These are phyloP conservation scores for Tricholomella constricta DNA, from an alignment of 768 basidiomycete species.

Conservation along the genomic window DNA sequence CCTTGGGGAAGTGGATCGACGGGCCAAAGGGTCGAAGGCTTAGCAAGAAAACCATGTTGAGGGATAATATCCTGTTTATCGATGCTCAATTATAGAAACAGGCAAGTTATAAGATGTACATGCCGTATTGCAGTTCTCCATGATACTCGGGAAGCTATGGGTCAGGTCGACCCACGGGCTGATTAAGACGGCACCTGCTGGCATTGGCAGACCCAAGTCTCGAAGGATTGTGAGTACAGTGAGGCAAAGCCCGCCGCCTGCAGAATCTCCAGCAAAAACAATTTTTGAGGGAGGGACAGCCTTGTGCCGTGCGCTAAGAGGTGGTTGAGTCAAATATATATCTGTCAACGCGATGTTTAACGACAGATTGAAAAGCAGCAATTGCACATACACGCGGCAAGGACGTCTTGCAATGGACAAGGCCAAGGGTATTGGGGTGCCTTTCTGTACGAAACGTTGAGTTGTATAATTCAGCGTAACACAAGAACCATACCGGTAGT, in stretches of 20 bases:
- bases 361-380: not conserved
- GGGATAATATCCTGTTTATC: constrained; percentile 64
- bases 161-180: constrained; percentile 88
- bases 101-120: constrained; percentile 12
- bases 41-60: constrained; percentile 59
- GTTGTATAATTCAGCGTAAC: not conserved
- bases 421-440: constrained; percentile 89
- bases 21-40: constrained; percentile 62
- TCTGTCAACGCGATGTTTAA: constrained; percentile 41
- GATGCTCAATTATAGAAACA: not conserved
- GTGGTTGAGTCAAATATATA: constrained; percentile 74
- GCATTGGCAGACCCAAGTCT: constrained; percentile 68
- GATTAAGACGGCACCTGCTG: constrained; percentile 77
- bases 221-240: constrained; percentile 63
- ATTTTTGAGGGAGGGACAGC: constrained; percentile 68
- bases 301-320: constrained; percentile 60
- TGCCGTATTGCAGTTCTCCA: constrained; percentile 66
- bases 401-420: constrained; percentile 71
- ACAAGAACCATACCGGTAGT: constrained; percentile 39
- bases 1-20: constrained; percentile 38
- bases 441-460: constrained; percentile 44
- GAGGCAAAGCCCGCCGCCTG: constrained; percentile 70
- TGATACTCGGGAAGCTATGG: constrained; percentile 77
- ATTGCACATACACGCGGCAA: constrained; percentile 62
- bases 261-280: constrained; percentile 78